Conservation (phyloP, 2,329 filamentous ascomycete genomes). For the Xylaria sp. region DNA sequence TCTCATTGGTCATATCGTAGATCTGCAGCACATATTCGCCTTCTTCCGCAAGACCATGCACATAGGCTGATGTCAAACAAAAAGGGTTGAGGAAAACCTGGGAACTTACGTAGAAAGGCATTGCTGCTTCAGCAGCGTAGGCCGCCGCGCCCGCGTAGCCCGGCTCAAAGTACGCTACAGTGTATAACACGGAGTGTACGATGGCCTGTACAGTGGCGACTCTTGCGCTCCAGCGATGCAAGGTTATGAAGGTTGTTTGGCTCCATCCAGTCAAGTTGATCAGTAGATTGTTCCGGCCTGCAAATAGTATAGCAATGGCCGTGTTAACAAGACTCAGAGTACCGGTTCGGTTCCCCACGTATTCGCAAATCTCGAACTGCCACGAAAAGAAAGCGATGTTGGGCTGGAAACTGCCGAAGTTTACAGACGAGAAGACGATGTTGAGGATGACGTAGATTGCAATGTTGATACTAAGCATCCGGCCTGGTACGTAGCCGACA, state of each 20-base stretch:
- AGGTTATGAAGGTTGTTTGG: constrained; percentile 45
- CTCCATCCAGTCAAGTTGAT: constrained; percentile 46
- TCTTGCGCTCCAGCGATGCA: constrained; percentile 48
- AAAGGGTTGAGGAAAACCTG: not conserved
- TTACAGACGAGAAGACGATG: constrained; percentile 34
- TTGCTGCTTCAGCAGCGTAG: constrained; percentile 32
- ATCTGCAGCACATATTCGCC: not conserved
- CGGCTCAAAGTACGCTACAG: constrained; percentile 35
- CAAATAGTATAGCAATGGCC: constrained; percentile 44
- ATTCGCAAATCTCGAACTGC: constrained; percentile 35
- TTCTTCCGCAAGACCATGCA: not conserved
- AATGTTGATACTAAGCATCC: constrained; percentile 35
- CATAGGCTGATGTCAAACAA: not conserved
- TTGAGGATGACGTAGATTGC: constrained; percentile 35
- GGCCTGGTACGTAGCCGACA: constrained; percentile 36
- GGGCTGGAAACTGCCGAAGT: constrained; percentile 37
- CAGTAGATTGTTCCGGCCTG: constrained; percentile 47
- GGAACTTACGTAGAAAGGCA: constrained; percentile 34
- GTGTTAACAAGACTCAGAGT: constrained; percentile 45
- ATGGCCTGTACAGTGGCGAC: constrained; percentile 46
- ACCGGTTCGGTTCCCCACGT: constrained; percentile 48
- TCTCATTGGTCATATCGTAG: not conserved
- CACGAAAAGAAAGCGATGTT: constrained; percentile 29
- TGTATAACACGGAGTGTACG: constrained; percentile 45
- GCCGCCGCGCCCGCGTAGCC: constrained; percentile 30